A percentile compares a stretch with the other conserved stretches of the same genome.
phyloP scores from a whole-genome alignment of 257 asterid species.

The Gentiana dahurica region DNA sequence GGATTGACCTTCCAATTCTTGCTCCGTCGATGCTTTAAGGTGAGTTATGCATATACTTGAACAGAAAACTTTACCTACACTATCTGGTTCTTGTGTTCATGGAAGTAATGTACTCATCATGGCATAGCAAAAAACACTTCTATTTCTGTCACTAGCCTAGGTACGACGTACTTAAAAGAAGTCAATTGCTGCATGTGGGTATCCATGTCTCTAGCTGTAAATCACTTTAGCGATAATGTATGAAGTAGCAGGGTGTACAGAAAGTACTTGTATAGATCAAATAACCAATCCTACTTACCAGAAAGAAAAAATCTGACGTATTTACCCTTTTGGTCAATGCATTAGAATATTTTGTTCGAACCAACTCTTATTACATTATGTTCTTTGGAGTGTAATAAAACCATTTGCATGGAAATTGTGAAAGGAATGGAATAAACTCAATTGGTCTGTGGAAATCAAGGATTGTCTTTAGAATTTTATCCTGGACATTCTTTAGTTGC shows the following conservation, averaged over 20 bases:
- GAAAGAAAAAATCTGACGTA: too few species aligned
- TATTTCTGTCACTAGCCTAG: background rate
- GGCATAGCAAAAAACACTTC: background rate
- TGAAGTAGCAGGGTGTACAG: too few species aligned
- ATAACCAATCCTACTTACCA: too few species aligned
- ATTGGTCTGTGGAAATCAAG: background rate
- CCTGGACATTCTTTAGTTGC: too few species aligned
- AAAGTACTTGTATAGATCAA: too few species aligned
- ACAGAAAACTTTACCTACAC: background rate
- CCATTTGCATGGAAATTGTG: background rate
- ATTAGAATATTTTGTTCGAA: background rate
- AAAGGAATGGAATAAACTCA: background rate
- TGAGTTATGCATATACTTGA: constrained; percentile 14
- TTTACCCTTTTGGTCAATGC: too few species aligned
- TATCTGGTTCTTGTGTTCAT: background rate
- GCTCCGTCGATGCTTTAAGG: constrained; percentile 71
- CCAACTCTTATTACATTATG: too few species aligned
- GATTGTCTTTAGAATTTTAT: background rate
- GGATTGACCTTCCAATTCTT: constrained; percentile 85
- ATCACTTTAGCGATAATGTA: too few species aligned
- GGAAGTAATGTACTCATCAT: background rate
- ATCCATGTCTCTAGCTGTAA: background rate
- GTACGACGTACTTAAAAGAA: too few species aligned
- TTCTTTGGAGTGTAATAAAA: too few species aligned
- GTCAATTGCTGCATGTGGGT: too few species aligned